Evolutionary conservation across 2,329 filamentous ascomycete species (phyloP), one percentile per base, ranked within the genome.

Genomic region (Penicillium sp.): DNA sequence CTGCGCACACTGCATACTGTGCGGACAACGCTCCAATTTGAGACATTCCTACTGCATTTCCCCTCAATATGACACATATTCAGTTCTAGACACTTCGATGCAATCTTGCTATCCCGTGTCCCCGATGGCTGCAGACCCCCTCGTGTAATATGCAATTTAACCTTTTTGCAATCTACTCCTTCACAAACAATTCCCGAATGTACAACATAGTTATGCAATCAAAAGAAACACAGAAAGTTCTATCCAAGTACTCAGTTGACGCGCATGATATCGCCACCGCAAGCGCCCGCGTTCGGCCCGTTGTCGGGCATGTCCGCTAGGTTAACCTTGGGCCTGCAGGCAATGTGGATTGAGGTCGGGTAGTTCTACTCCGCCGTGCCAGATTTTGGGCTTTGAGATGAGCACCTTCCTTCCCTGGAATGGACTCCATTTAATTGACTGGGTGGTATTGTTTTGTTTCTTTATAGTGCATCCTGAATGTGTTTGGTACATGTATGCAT

Each of bases 301-400:
- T 64, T 60, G 57, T 65, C 63, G 63, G 63, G 63, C 63, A 63
- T 56, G 62, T 59, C 63, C 63, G 63, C 59, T 64, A 63, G 58
- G 48, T 55, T 47, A 64, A 65, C 44, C 31, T 17, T 44, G 37
- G 44, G 47, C 47, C 42, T 50, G 38, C 41, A 54, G 45, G 31
- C 40, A 30, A 52, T 50, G 42, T 54, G 56, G 59, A 59, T 59
- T 59, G 42, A 47, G 46, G 43, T 54, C 57, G 57, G 53, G 45
- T 43, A 53, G 55, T 50, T 31, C 22, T 44, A 59, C 60, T 64
- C 59, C 58, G 58, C 56, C 48, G 19, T 47, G 45, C 54, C 53
- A 45, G 47, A 46, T 17, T 57, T 57, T 44, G 48, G 43, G 22
- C 19, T 38, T 26, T 40, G 8, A 14, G 19, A 31, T 53, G 25